A percentile compares a stretch with the other conserved stretches of the same genome.
These are phyloP conservation scores for Lactifluus echinatus DNA, from an alignment of 768 basidiomycete genomes.

Conservation along the genomic window DNA sequence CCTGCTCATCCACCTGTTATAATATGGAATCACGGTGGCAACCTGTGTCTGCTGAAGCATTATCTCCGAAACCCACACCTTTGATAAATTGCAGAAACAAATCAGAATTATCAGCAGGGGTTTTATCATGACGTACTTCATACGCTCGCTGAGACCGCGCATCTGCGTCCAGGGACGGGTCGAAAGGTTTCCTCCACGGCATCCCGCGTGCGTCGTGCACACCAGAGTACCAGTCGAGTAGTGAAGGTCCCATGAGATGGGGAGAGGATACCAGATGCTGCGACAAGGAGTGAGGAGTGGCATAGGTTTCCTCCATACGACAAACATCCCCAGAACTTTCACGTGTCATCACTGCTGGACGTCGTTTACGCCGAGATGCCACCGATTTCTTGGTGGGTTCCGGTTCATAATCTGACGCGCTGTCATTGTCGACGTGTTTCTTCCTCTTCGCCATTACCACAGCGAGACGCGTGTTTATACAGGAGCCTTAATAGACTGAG, in stretches of 20 bases:
- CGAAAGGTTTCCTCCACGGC: conserved; percentile 84
- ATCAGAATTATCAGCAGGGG: too few species aligned
- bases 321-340: background rate
- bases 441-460: conserved; percentile 8
- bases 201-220: conserved; percentile 67
- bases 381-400: background rate
- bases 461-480: background rate
- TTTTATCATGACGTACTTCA: conserved; percentile 70
- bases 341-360: background rate
- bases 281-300: conserved; percentile 31
- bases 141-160: conserved; percentile 82
- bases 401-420: conserved; percentile 9
- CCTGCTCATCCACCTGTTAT: conserved; percentile 80
- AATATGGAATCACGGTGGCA: conserved; percentile 88
- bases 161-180: conserved; percentile 42
- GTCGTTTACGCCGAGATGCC: background rate
- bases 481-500: too few species aligned
- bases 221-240: conserved; percentile 63
- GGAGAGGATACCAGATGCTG: conserved; percentile 40
- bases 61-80: conserved; percentile 89
- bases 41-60: conserved; percentile 98
- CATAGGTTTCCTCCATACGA: background rate
- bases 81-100: too few species aligned
- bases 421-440: background rate
- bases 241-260: conserved; percentile 36